Conservation (phyloP, 1,284 basidiomycete species). For the Apiotrichum brassicae region DNA sequence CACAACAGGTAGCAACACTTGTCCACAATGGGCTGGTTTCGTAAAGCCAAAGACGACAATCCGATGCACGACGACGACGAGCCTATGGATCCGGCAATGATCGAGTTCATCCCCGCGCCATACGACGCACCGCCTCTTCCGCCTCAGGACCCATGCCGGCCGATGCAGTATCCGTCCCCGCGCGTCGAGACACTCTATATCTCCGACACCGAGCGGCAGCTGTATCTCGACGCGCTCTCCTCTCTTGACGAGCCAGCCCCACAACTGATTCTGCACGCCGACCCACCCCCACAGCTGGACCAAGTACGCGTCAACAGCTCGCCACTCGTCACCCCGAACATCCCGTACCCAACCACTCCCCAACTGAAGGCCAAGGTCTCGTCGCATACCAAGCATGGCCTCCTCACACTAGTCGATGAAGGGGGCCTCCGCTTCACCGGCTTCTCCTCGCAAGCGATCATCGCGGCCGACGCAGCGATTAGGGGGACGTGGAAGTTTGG, state of each 20-base stretch:
- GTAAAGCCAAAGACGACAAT: too few relatives aligned
- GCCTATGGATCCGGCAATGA: background rate
- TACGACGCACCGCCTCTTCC: background rate
- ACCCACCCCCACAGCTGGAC: constrained; percentile 33
- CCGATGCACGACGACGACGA: too few relatives aligned
- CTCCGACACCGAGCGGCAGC: constrained; percentile 32
- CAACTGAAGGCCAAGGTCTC: background rate
- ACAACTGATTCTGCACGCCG: constrained; percentile 31
- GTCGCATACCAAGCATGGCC: constrained; percentile 10
- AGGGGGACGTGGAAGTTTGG: constrained; percentile 23
- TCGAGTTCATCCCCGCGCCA: background rate
- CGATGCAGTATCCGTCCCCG: constrained; percentile 23
- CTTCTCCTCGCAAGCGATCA: constrained; percentile 24
- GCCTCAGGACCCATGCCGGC: constrained; percentile 6
- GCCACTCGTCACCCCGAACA: constrained; percentile 1
- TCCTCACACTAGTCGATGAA: constrained; percentile 26
- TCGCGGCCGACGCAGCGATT: constrained; percentile 22
- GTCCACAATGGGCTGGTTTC: too few relatives aligned
- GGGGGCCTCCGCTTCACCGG: constrained; percentile 26
- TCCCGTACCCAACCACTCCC: constrained; percentile 6
- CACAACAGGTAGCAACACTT: too few relatives aligned
- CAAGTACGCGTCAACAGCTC: background rate
- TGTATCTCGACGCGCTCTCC: constrained; percentile 39
- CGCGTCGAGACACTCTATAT: constrained; percentile 32
- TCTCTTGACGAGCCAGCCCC: constrained; percentile 23